Base-by-base conservation (phyloP, 257 asterid genomes). In the Salvia miltiorrhiza region DNA sequence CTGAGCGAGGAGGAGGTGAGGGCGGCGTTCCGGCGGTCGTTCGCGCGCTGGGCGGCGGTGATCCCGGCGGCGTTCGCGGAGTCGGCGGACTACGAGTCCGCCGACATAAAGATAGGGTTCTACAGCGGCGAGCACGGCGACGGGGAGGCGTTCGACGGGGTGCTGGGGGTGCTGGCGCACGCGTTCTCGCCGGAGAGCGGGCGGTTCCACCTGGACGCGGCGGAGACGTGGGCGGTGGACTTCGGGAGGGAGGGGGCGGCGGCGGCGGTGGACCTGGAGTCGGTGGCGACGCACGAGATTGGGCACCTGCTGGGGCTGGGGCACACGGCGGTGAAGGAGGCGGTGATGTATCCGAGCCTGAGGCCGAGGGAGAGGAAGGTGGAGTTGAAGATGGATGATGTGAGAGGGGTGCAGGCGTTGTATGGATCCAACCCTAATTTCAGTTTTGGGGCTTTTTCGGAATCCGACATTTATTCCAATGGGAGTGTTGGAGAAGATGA, bases 141-240 rank as follows among this genome's bases (percentile, higher is more conserved):
- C 24, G 94, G 90, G 3, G 96, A 90, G 82, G 81, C 92, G 57
- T 90, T 92, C 62, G 95, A 90, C 61, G 96, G 98, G 2, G 87
- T 84, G 39, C 78, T 93, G 0, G 98, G 98, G 3, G 83, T 90
- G 3, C 74, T 90, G 47, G 98, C 92, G 6, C 98, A 93, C 58
- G 90, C 97, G 19, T 90, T 85, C 62, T 85, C 95, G 24, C 98
- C 98, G 4, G 94, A 88, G 72, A 88, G 82, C 16, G 98, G 97
- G 76, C 65, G 83, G 73, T 72, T 88, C 75, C 98, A 93, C 74
- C 92, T 93, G 5, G 98, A 93, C 75, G 86, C 95, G 20, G 95
- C 94, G 8, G 98, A 93, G 84, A 83, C 84, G 32, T 93, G 98
- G 98, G 77, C 97, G 49, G 95, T 85, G 69, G 93, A 93, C 72